phyloP scores from a whole-genome alignment of 495 filamentous ascomycete species.

The Hypoxylon subgilvum region DNA sequence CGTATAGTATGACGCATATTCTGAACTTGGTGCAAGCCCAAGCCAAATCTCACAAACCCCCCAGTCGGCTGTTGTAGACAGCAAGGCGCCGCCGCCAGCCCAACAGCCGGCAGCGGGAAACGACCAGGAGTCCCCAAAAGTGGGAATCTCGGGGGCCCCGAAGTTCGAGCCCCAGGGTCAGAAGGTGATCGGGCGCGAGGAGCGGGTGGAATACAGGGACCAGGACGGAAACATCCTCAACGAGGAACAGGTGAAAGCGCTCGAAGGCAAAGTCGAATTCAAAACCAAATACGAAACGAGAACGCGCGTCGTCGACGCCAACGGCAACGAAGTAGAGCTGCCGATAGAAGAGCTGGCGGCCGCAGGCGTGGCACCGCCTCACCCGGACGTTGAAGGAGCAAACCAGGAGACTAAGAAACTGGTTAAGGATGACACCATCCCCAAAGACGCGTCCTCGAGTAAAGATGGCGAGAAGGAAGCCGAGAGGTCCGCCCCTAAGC shows the following conservation, averaged over 20 bases:
- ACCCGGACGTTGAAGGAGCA: constrained; percentile 79
- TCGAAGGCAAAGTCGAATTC: constrained; percentile 91
- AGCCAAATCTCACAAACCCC: constrained; percentile 44
- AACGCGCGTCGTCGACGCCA: constrained; percentile 78
- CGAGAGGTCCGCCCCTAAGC: constrained; percentile 66
- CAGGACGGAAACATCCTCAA: constrained; percentile 89
- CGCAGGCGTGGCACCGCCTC: constrained; percentile 70
- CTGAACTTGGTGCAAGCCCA: constrained; percentile 36
- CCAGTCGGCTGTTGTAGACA: constrained; percentile 31
- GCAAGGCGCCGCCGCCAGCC: constrained; percentile 34
- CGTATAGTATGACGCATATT: constrained; percentile 53
- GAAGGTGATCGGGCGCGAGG: constrained; percentile 69
- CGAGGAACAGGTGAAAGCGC: constrained; percentile 78
- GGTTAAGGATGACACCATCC: constrained; percentile 50
- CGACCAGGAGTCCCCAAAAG: constrained; percentile 32
- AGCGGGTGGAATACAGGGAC: constrained; percentile 92
- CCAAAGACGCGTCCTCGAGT: constrained; percentile 59
- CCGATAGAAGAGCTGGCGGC: constrained; percentile 45
- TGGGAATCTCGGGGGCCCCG: constrained; percentile 52
- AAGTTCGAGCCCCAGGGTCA: constrained; percentile 51
- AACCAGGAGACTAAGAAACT: constrained; percentile 66
- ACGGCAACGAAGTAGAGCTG: constrained; percentile 69
- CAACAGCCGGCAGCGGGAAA: constrained; percentile 30
- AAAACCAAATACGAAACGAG: constrained; percentile 92
- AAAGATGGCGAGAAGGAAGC: constrained; percentile 69